phyloP scores from a whole-genome alignment of 129 eudicot genomes.

The Saposhnikovia divaricata region DNA sequence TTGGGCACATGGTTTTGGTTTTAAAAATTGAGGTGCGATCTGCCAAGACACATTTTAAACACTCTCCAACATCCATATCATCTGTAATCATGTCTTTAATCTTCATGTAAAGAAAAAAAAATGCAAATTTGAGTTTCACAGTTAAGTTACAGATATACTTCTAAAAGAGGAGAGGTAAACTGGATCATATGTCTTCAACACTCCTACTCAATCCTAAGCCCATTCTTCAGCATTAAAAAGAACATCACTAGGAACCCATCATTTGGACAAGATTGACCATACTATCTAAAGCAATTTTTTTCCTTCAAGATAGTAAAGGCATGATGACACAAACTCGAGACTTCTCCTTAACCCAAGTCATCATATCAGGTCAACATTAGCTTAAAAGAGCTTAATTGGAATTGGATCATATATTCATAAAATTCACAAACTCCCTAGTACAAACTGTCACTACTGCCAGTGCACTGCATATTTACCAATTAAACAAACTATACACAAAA shows the following conservation, averaged over 20 bases:
- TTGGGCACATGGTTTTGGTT: not conserved
- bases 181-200: not conserved
- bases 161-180: not conserved
- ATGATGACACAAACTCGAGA: too few species aligned
- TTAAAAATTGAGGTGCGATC: not conserved
- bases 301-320: too few species aligned
- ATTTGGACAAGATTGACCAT: not conserved
- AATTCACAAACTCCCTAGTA: not conserved
- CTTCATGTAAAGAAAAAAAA: not conserved
- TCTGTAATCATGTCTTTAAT: not conserved
- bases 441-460: not conserved
- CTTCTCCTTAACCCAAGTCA: not conserved
- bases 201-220: not conserved
- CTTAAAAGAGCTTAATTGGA: not conserved
- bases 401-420: not conserved
- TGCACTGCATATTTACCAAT: not conserved
- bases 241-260: not conserved
- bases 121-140: not conserved
- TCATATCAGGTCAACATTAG: too few species aligned
- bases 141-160: not conserved
- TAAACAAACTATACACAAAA: not conserved
- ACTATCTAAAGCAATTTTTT: not conserved
- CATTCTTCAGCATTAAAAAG: not conserved
- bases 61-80: not conserved
- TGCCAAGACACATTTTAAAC: not conserved